Conservation (phyloP, 1,139 yeast species). For the Lodderomyces orthopsilosis region DNA sequence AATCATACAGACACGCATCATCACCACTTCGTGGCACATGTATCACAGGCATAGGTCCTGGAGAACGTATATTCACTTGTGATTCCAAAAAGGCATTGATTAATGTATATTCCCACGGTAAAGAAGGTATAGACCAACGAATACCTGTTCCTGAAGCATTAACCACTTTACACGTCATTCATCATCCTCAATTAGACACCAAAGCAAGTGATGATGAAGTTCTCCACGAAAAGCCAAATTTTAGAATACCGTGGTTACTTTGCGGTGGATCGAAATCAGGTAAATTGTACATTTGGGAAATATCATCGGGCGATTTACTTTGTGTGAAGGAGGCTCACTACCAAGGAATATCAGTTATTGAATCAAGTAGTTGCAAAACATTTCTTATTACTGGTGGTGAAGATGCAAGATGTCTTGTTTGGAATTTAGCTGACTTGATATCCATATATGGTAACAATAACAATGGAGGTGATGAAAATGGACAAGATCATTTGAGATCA, state of each 20-base stretch:
- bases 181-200: conserved; percentile 22
- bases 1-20: conserved; percentile 56
- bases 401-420: conserved; percentile 76
- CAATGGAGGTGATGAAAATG: not conserved
- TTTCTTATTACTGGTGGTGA: conserved; percentile 72
- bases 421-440: conserved; percentile 67
- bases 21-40: conserved; percentile 46
- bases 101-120: conserved; percentile 70
- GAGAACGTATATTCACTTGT: conserved; percentile 56
- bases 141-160: conserved; percentile 84
- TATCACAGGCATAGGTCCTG: conserved; percentile 41
- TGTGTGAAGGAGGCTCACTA: conserved; percentile 82
- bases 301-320: conserved; percentile 71
- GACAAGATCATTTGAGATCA: conserved; percentile 15
- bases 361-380: conserved; percentile 64
- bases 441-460: conserved; percentile 22
- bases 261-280: conserved; percentile 76
- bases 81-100: conserved; percentile 69
- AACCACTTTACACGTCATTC: conserved; percentile 52
- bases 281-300: conserved; percentile 79
- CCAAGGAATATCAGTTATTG: conserved; percentile 63
- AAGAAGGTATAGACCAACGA: conserved; percentile 80
- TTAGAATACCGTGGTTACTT: conserved; percentile 63
- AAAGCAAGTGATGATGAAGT: conserved; percentile 3
- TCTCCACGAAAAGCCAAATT: conserved; percentile 23